Evolutionary conservation across 352 stramenopile species (phyloP), one percentile per base, ranked within the genome.

Genomic region (Phytopythium boreale): DNA sequence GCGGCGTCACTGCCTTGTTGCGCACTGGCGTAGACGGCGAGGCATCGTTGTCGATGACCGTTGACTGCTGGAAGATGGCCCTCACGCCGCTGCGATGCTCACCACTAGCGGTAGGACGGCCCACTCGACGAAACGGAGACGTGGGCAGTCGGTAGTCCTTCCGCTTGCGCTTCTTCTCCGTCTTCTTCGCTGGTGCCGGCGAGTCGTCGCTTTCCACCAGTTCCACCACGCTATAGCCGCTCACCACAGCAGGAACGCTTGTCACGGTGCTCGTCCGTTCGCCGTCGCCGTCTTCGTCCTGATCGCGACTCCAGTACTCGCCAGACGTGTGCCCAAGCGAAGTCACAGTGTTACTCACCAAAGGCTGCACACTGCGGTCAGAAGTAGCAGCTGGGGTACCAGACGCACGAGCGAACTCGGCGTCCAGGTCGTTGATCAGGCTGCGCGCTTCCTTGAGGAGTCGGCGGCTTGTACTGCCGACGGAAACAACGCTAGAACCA

Each of bases 391-490:
- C 43, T 49, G 43, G 19, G 7, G 49, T 14, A 8, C 4, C 15
- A 22, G 2, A 20, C 14, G 26, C 49, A 2, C 24, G 56, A 7
- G 52, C 50, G 26, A 67, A 53, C 24, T 61, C 61, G 14, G 52
- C 61, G 15, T 67, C 61, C 22, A 67, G 29, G 44, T 61, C 52
- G 6, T 49, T 34, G 27, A 67, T 49, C 19, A 61, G 61, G 12
- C 19, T 31, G 5, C 55, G 51, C 2, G 61, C 55, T 26, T 55
- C 49, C 36, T 55, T 61, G 17, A 67, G 31, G 1, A 50, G 39
- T 17, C 51, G 39, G 24, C 34, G 49, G 10, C 29, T 52, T 19
- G 36, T 52, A 12, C 53, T 46, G 58, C 29, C 15, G 22, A 49
- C 22, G 12, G 52, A 41, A 11, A 8, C 34, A 10, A 17, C 22